Evolutionary conservation across 768 basidiomycete genomes (phyloP), one percentile per base, ranked within the genome.

Genomic region (Amanita molliuscula): DNA sequence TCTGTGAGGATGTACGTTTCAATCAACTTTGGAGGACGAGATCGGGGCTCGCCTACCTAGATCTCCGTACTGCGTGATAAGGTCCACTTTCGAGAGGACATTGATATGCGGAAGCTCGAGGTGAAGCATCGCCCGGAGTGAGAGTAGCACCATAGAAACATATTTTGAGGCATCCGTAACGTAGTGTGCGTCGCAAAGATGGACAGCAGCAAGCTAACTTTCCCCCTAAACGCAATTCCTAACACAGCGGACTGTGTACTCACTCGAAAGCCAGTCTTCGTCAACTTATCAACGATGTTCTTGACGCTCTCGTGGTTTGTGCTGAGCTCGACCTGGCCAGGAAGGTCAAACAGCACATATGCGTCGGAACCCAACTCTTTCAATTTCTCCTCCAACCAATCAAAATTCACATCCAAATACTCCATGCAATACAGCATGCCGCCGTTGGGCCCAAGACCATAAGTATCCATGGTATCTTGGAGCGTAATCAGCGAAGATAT

Each of bases 51-150:
- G 10, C 13, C 3, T 37, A 94, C 94, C 89, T 37, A 98, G 74
- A 53, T 95, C 90, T 9, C 96, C 96, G 54, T 95, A 94, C 55
- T 85, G 80, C 15, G 77, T 72, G 15, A 99, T 71, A n/a, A 97
- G 70, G 66, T 99, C 96, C 48, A 98, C 75, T 66, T 99, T 99
- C 7, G 91, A 94, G 11, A 99, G 73, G 2, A 99, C 96, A 61
- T 99, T 98, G 67, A 99, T 74, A 62, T 98, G 96, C 0, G 96
- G 96, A n/a, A 98, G 76, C 60, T 96, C 96, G 49, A 99, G 76
- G 60, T 97, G 94, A n/a, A 99, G 74, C 96, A 98, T 98, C 13
- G 95, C 89, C 44, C 96, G 78, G 23, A 99, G 74, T 9, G 94
- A 90, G 10, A 97, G 79, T 31, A 99, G 76, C 37, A 97, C 75